Evolutionary conservation across 306 rosid species (phyloP).

Genomic region (Senna siamea): DNA sequence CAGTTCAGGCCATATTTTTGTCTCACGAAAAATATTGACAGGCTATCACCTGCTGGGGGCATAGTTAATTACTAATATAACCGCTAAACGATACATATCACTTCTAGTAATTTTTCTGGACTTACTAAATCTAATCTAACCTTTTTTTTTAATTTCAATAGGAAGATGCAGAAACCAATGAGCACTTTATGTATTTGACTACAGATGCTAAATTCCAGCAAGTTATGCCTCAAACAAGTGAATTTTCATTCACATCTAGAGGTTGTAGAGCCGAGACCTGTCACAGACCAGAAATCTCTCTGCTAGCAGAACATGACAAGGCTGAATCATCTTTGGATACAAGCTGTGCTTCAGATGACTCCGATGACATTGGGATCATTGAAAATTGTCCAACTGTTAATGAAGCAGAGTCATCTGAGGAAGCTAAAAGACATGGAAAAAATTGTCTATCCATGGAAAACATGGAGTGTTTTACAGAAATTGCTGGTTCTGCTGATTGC

Average conservation of each 20-base stretch:
- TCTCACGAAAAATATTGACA: neutral
- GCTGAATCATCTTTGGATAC: slow-evolving; percentile 45
- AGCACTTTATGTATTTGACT: slow-evolving; percentile 57
- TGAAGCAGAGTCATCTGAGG: slow-evolving; percentile 44
- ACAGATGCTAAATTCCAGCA: slow-evolving; percentile 59
- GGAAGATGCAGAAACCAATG: slow-evolving; percentile 75
- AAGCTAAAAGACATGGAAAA: slow-evolving; percentile 44
- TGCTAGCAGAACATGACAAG: slow-evolving; percentile 40
- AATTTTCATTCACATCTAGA: slow-evolving; percentile 50
- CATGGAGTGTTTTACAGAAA: slow-evolving; percentile 16
- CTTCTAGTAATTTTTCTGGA: slow-evolving; percentile 9
- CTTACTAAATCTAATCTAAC: slow-evolving; percentile 32
- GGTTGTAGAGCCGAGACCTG: slow-evolving; percentile 47
- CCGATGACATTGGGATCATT: slow-evolving; percentile 53
- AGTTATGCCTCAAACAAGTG: slow-evolving; percentile 58
- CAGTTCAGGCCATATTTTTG: too few species aligned
- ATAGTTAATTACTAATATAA: slow-evolving; percentile 8
- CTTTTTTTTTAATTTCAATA: slow-evolving; percentile 35
- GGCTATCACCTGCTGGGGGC: neutral
- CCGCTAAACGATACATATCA: slow-evolving; percentile 22
- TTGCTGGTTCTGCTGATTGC: slow-evolving; percentile 35
- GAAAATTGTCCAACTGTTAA: slow-evolving; percentile 49
- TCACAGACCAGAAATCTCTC: slow-evolving; percentile 46
- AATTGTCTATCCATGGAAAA: slow-evolving; percentile 35
- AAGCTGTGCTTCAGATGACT: slow-evolving; percentile 44